Conservation (phyloP, 2,329 filamentous ascomycete species). For the Alternaria hordeiaustralica region DNA sequence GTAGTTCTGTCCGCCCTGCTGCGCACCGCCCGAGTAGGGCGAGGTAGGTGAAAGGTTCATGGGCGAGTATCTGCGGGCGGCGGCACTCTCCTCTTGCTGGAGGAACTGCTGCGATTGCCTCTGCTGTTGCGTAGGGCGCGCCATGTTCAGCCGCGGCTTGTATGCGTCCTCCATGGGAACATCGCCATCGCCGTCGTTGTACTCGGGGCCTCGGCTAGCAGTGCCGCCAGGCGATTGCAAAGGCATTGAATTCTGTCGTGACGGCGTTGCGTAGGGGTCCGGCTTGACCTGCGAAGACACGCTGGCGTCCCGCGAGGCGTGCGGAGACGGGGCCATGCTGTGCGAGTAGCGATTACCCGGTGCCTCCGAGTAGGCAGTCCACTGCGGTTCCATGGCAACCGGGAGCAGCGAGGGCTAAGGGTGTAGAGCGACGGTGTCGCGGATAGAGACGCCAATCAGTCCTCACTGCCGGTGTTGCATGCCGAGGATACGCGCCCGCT, state of each 20-base stretch:
- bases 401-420: conserved; percentile 9
- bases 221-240: conserved; percentile 44
- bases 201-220: conserved; percentile 42
- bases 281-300: conserved; percentile 43
- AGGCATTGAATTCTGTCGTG: conserved; percentile 47
- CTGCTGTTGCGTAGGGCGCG: conserved; percentile 73
- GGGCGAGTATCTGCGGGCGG: conserved; percentile 91
- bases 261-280: conserved; percentile 45
- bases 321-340: conserved; percentile 44
- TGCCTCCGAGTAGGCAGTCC: conserved; percentile 46
- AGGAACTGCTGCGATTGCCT: conserved; percentile 77
- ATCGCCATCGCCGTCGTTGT: conserved; percentile 50
- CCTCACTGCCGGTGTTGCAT: conserved; percentile 42
- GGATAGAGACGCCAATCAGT: conserved; percentile 45
- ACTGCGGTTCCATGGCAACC: conserved; percentile 48
- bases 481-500: conserved; percentile 35
- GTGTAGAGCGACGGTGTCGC: conserved; percentile 30
- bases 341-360: conserved; percentile 47
- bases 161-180: conserved; percentile 16
- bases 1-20: conserved; percentile 53
- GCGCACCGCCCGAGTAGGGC: conserved; percentile 73
- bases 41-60: conserved; percentile 90
- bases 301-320: conserved; percentile 40
- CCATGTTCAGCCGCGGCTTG: conserved; percentile 12
- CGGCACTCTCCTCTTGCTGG: conserved; percentile 76